phyloP scores from a whole-genome alignment of 2,329 filamentous ascomycete genomes.

The Hypoxylon sp. region DNA sequence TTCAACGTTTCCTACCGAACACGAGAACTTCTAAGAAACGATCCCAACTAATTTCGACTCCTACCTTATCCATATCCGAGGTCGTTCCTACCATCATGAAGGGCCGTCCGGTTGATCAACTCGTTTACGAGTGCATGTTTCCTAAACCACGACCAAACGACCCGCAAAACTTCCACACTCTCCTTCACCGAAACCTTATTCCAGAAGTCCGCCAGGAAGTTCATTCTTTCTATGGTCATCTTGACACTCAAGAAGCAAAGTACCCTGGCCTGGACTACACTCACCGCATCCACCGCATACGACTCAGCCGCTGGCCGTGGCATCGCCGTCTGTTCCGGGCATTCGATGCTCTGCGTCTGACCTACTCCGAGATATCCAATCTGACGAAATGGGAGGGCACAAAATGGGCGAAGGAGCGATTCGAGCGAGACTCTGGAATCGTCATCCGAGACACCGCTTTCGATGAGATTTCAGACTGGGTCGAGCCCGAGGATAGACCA shows the following conservation, averaged over 20 bases:
- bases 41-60: slow-evolving; percentile 11
- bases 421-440: slow-evolving; percentile 80
- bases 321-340: slow-evolving; percentile 81
- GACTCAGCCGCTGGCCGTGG: slow-evolving; percentile 82
- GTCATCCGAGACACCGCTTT: slow-evolving; percentile 78
- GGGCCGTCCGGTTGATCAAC: slow-evolving; percentile 75
- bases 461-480: slow-evolving; percentile 75
- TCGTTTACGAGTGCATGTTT: slow-evolving; percentile 81
- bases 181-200: slow-evolving; percentile 79
- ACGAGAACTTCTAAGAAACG: slow-evolving; percentile 1
- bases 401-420: slow-evolving; percentile 84
- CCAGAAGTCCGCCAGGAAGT: slow-evolving; percentile 84
- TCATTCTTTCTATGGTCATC: slow-evolving; percentile 81
- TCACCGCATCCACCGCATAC: slow-evolving; percentile 78
- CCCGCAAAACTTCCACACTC: slow-evolving; percentile 76
- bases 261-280: slow-evolving; percentile 87
- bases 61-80: slow-evolving; percentile 13
- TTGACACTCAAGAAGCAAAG: slow-evolving; percentile 83
- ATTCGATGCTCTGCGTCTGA: slow-evolving; percentile 78
- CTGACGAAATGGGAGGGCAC: slow-evolving; percentile 88
- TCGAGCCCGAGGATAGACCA: slow-evolving; percentile 60
- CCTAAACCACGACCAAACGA: slow-evolving; percentile 76
- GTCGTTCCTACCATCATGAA: slow-evolving; percentile 69
- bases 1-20: slow-evolving; percentile 4
- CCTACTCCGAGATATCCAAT: slow-evolving; percentile 75